Conservation (phyloP, 2,329 filamentous ascomycete genomes). For the Ceratocystiopsis minuta region DNA sequence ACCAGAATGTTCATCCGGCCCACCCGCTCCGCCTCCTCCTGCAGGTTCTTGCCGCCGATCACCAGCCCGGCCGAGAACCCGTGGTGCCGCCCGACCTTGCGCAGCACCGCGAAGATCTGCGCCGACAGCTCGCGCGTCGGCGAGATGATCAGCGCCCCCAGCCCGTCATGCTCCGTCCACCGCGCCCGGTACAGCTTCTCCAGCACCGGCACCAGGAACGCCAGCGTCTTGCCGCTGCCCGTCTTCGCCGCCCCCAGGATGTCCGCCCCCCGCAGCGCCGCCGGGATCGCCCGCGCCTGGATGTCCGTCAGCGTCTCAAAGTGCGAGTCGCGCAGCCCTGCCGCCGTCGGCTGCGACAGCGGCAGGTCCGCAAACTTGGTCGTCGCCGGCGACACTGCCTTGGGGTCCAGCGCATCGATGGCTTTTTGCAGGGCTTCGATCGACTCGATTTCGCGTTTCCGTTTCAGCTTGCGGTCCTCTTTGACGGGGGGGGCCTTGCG, state of each 20-base stretch:
- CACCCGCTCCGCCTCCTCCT: slow-evolving; percentile 70
- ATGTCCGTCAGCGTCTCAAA: slow-evolving; percentile 86
- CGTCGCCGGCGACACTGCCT: slow-evolving; percentile 23
- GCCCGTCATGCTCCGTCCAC: slow-evolving; percentile 80
- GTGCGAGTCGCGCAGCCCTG: slow-evolving; percentile 68
- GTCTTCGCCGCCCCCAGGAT: slow-evolving; percentile 93
- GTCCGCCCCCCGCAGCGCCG: slow-evolving; percentile 70
- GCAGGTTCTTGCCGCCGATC: slow-evolving; percentile 80
- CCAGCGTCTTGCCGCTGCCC: slow-evolving; percentile 85
- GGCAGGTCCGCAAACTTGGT: slow-evolving; percentile 69
- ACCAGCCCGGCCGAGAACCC: slow-evolving; percentile 82
- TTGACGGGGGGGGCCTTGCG: slow-evolving; percentile 3
- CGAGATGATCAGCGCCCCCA: slow-evolving; percentile 83
- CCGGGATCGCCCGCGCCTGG: slow-evolving; percentile 73
- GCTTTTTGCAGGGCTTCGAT: slow-evolving; percentile 12
- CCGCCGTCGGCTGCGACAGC: slow-evolving; percentile 61
- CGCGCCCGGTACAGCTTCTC: slow-evolving; percentile 79
- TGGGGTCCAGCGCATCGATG: slow-evolving; percentile 28
- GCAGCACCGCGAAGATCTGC: slow-evolving; percentile 87
- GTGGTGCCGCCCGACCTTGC: slow-evolving; percentile 78
- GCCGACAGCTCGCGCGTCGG: slow-evolving; percentile 90
- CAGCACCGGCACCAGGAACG: slow-evolving; percentile 79
- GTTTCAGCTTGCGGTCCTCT: slow-evolving; percentile 12
- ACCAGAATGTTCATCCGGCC: slow-evolving; percentile 93
- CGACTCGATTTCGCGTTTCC: slow-evolving; percentile 12